Evolutionary conservation across 768 basidiomycete species (phyloP).

Genomic region (Gymnopilus dilepis): DNA sequence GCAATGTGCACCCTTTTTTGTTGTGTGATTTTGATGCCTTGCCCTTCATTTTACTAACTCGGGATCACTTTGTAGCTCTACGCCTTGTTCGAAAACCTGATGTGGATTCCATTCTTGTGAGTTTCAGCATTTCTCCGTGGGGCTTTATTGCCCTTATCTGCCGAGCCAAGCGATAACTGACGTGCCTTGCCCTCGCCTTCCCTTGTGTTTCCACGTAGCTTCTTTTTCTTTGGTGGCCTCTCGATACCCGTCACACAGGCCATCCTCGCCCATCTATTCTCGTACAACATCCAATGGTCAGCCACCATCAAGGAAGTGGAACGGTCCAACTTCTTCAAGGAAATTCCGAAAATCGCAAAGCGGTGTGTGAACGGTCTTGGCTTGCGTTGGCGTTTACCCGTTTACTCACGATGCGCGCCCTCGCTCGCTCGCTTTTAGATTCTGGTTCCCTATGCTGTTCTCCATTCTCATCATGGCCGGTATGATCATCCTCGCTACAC

Average conservation of each 20-base stretch:
- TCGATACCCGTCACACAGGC: conserved; percentile 73
- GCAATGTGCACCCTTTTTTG: no score
- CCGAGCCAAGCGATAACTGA: conserved; percentile 3
- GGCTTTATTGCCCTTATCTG: not conserved
- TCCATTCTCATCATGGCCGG: conserved; percentile 59
- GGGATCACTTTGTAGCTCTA: conserved; percentile 36
- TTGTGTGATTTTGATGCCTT: not conserved
- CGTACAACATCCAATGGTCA: conserved; percentile 60
- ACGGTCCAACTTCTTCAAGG: conserved; percentile 88
- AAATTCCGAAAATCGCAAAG: conserved; percentile 82
- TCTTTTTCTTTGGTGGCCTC: conserved; percentile 81
- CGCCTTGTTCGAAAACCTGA: conserved; percentile 61
- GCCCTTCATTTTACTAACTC: conserved; percentile 39
- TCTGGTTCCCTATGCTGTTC: conserved; percentile 63
- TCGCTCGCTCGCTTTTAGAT: no score
- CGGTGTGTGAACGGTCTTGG: conserved; percentile 43
- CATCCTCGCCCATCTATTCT: conserved; percentile 67
- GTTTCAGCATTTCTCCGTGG: conserved; percentile 33
- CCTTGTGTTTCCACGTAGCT: conserved; percentile 51
- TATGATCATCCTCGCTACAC: conserved; percentile 58
- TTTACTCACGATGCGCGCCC: conserved; percentile 29
- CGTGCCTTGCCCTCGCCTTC: not conserved
- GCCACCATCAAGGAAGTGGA: conserved; percentile 83
- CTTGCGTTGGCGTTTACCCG: conserved; percentile 27
- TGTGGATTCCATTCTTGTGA: conserved; percentile 80